Base-by-base conservation (phyloP, 331 rosid genomes). In the Dryas integrifolia region DNA sequence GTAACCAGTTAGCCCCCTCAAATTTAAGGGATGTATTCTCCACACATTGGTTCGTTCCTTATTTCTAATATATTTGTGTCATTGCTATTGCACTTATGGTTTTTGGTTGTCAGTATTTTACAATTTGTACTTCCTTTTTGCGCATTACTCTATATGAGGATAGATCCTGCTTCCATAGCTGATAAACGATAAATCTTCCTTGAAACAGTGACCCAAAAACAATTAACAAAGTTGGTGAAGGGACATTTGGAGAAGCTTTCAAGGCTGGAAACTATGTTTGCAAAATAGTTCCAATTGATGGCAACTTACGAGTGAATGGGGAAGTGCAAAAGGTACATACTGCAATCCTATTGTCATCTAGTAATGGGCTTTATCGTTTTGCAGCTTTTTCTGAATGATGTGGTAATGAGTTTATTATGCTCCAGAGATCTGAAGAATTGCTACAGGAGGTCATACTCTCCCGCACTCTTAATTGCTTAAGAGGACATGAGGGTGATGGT, bases 201-300 rank as follows among this genome's bases (percentile, higher is more conserved):
- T 85, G 83, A 74, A 58, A 55, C 88, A 92, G 97, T 74, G 83
- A 79, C 43, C 83, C 83, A 9, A 80, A 85, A 75, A 82, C 77
- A 39, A 81, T 91, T 60, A 82, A 77, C 50, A 95, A 95, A 85
- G 45, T 89, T 69, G 99, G 99, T 11, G 99, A 95, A 83, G 98
- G 98, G 65, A 94, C 98, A 44, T 91, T 60, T 72, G 98, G 97
- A 75, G 97, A 94, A 82, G 98, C 97, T 79, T 89, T 94, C 74
- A 94, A 76, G 86, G 87, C 83, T 86, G 94, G 88, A 49, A 83
- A 81, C 55, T 81, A 79, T 49, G 98, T 94, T 58, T 91, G 96
- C 83, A 94, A 95, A 85, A 81, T 95, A 78, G 97, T 95, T 80
- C 98, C 98, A 51, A 72, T 95, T 62, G 96, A 89, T 59, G 98